phyloP scores from a whole-genome alignment of 192 early-diverging fungal species.

The Spizellomyces sp. region DNA sequence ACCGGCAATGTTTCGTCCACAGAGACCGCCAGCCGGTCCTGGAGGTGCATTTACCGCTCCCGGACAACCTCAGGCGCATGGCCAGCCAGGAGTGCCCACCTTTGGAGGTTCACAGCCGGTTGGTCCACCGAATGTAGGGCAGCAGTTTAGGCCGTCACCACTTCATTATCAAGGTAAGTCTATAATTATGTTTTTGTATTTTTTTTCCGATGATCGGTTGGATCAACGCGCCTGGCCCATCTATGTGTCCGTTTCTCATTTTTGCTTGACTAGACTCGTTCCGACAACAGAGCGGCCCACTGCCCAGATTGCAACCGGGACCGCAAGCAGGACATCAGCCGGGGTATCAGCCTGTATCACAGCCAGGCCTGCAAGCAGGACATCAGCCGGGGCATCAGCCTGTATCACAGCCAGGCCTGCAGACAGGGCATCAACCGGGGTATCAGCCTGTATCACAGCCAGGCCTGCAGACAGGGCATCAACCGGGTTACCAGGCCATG shows the following conservation, averaged over 20 bases:
- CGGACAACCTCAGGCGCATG: background rate
- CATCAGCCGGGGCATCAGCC: background rate
- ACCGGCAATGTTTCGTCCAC: slow-evolving; percentile 23
- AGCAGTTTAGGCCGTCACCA: no score
- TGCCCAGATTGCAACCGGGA: slow-evolving; percentile 5
- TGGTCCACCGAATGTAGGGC: no score
- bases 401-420: slow-evolving; percentile 19
- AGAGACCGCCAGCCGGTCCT: slow-evolving; percentile 9
- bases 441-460: slow-evolving; percentile 5
- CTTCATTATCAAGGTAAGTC: no score
- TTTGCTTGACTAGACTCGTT: slow-evolving; percentile 5
- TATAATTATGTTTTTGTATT: no score
- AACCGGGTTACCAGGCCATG: slow-evolving; percentile 6
- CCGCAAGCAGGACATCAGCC: slow-evolving; percentile 24
- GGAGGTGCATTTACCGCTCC: slow-evolving; percentile 5
- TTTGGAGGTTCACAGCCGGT: background rate
- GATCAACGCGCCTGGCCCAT: no score
- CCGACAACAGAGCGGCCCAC: slow-evolving; percentile 1
- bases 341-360: background rate
- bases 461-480: slow-evolving; percentile 13
- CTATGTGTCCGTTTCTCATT: background rate
- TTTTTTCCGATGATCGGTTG: no score
- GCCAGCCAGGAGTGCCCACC: background rate
- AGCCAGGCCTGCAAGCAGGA: slow-evolving; percentile 17
- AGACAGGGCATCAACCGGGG: slow-evolving; percentile 17